These are phyloP conservation scores for Sporothrix mexicana DNA, from an alignment of 2,329 filamentous ascomycete species.

Conservation along the genomic window DNA sequence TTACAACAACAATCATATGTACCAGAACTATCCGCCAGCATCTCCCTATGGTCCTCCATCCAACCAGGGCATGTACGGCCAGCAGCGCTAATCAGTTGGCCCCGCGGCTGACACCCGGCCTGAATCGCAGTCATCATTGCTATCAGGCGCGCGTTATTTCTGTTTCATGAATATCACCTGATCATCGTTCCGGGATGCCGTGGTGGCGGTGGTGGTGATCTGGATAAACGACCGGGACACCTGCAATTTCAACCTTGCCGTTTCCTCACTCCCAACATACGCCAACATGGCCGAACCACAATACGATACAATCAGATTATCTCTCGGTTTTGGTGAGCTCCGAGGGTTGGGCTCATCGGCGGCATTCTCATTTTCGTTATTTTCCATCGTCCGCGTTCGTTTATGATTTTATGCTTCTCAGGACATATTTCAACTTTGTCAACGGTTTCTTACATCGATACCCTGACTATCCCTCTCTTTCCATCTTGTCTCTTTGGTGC, in stretches of 20 bases:
- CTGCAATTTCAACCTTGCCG: no score
- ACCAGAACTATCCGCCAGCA: conserved; percentile 62
- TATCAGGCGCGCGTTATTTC: no score
- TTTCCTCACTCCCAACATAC: no score
- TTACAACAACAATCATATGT: conserved; percentile 61
- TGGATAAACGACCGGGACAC: no score
- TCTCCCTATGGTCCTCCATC: conserved; percentile 64
- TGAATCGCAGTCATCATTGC: no score
- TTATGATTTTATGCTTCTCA: conserved; percentile 23
- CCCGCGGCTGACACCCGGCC: no score
- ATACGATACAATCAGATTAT: neutral
- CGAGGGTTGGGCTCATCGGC: conserved; percentile 15
- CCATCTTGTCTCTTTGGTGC: conserved; percentile 7
- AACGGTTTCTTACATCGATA: neutral
- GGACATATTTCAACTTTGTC: neutral
- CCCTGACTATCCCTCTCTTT: conserved; percentile 8
- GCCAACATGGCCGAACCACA: neutral
- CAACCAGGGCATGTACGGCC: conserved; percentile 63
- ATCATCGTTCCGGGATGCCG: no score
- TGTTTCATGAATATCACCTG: no score
- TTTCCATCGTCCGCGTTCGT: conserved; percentile 15
- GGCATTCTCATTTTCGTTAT: conserved; percentile 2
- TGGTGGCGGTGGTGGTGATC: no score
- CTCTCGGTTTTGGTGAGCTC: neutral
- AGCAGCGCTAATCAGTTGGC: conserved; percentile 50